Conservation (phyloP, 805 yeast species). For the Metschnikowia gelsemii region DNA sequence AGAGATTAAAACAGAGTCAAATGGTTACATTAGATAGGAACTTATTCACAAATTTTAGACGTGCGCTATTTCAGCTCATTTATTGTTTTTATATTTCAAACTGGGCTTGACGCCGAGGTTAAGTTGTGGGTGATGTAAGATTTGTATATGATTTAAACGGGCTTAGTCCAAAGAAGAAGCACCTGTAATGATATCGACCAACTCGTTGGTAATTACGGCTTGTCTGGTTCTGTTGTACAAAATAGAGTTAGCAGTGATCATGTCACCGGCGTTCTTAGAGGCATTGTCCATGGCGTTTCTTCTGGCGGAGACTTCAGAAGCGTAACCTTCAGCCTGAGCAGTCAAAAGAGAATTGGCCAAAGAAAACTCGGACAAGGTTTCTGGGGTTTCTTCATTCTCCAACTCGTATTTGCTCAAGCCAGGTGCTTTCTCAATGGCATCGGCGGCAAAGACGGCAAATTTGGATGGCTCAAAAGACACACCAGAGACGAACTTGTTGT, state of each 20-base stretch:
- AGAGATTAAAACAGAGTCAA: slow-evolving; percentile 39
- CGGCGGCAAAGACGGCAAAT: slow-evolving; percentile 64
- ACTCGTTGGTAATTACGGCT: slow-evolving; percentile 60
- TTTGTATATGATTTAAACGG: slow-evolving; percentile 1
- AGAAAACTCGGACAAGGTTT: slow-evolving; percentile 78
- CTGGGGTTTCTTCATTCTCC: slow-evolving; percentile 65
- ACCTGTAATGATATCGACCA: slow-evolving; percentile 99
- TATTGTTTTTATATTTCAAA: slow-evolving; percentile 7
- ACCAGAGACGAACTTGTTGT: slow-evolving; percentile 84
- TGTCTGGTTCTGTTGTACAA: slow-evolving; percentile 81
- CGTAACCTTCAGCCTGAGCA: slow-evolving; percentile 97
- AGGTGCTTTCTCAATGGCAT: slow-evolving; percentile 78
- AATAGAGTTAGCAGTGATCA: slow-evolving; percentile 94
- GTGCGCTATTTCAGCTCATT: slow-evolving; percentile 2
- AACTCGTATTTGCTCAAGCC: slow-evolving; percentile 80
- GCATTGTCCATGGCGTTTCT: slow-evolving; percentile 99
- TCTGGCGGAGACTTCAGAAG: slow-evolving; percentile 96
- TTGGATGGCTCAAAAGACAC: slow-evolving; percentile 85
- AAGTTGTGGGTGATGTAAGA: slow-evolving; percentile 7
- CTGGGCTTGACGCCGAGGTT: neutral
- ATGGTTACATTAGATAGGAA: neutral
- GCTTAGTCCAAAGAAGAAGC: slow-evolving; percentile 92
- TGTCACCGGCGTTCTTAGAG: slow-evolving; percentile 98
- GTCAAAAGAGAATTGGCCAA: slow-evolving; percentile 85
- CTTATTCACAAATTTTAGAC: neutral